Evolutionary conservation across 352 stramenopile species (phyloP), one percentile per base, ranked within the genome.

Genomic region (Globisporangium apiculatum): DNA sequence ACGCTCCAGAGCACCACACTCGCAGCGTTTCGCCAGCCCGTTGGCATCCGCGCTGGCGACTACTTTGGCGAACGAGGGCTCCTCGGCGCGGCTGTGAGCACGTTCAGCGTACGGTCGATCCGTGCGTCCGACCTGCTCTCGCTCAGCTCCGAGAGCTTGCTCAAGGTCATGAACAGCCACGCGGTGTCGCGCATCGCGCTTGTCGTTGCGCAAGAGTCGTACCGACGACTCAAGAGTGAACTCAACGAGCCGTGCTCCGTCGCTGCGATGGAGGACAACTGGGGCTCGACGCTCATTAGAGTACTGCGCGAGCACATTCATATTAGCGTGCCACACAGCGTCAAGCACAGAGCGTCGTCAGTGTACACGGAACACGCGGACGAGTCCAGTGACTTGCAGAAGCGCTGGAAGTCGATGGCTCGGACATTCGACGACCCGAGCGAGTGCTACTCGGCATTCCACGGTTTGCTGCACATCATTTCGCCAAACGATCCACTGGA

Each of bases 61-160:
- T 85, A 57, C 62, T 89, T 89, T 45, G 76, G 79, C n/a, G 73
- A 89, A 5, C 61, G 69, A 9, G 78, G 78, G 1, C 53, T 89
- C 12, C 69, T 89, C 0, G 74, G 73, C 0, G 84, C 77, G 15
- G 69, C 79, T 0, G 76, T 86, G 6, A 62, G 57, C 17, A 57
- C 37, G 36, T 56, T 40, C 17, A 65, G 49, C 3, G 57, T 68
- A 10, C 48, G 51, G n/a, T 55, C 62, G 14, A 51, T 68, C 36
- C 41, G 53, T 6, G 57, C 62, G 1, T 65, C 57, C 35, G 62
- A 68, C 41, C 40, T 68, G 51, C 40, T 68, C 9, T 58, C 57
- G 41, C 47, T 68, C 3, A 60, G 45, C 31, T 49, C 57, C 31
- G 51, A 58, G 38, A 45, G n/a, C 7, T 50, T 68, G 46, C 43